A percentile compares a stretch with the other conserved stretches of the same genome.
Evolutionary conservation across 2,329 filamentous ascomycete genomes (phyloP).

Genomic region (Aspergillus latus): DNA sequence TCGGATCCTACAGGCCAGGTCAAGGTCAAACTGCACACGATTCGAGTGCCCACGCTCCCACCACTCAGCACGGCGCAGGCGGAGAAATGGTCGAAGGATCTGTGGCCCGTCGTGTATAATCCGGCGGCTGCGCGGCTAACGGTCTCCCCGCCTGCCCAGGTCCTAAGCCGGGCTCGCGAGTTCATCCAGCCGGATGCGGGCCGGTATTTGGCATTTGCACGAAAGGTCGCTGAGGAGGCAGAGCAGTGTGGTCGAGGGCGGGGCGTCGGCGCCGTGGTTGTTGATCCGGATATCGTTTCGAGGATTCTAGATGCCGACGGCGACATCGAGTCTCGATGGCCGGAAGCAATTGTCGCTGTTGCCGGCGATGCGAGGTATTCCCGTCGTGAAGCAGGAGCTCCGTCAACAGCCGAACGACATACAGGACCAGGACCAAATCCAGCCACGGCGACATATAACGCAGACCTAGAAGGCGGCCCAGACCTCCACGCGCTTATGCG

Average conservation of each 20-base stretch:
- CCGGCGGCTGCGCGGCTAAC: slow-evolving; percentile 45
- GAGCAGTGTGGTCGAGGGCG: slow-evolving; percentile 39
- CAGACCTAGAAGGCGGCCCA: slow-evolving; percentile 43
- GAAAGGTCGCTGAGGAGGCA: slow-evolving; percentile 40
- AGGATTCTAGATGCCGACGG: slow-evolving; percentile 22
- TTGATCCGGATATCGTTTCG: slow-evolving; percentile 41
- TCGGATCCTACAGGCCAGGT: slow-evolving; percentile 21
- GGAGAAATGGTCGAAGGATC: slow-evolving; percentile 40
- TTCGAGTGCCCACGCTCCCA: slow-evolving; percentile 42
- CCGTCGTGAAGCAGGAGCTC: slow-evolving; percentile 29
- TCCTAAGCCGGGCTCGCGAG: slow-evolving; percentile 35
- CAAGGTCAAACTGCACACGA: slow-evolving; percentile 30
- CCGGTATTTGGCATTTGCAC: slow-evolving; percentile 42
- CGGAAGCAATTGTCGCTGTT: slow-evolving; percentile 44
- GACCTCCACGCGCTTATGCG: slow-evolving; percentile 50
- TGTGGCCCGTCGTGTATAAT: slow-evolving; percentile 49
- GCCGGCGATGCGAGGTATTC: slow-evolving; percentile 46
- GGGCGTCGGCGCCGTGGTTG: slow-evolving; percentile 45
- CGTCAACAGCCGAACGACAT: slow-evolving; percentile 25
- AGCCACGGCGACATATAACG: slow-evolving; percentile 25
- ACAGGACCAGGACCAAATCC: slow-evolving; percentile 26
- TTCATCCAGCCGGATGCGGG: slow-evolving; percentile 40
- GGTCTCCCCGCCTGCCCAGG: slow-evolving; percentile 43
- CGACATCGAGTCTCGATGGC: slow-evolving; percentile 30
- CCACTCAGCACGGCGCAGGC: slow-evolving; percentile 43